Percentiles rank a stretch among this genome's conserved stretches.
Conservation (phyloP, 305 asterid genomes). For the Fraxinus velutina region DNA sequence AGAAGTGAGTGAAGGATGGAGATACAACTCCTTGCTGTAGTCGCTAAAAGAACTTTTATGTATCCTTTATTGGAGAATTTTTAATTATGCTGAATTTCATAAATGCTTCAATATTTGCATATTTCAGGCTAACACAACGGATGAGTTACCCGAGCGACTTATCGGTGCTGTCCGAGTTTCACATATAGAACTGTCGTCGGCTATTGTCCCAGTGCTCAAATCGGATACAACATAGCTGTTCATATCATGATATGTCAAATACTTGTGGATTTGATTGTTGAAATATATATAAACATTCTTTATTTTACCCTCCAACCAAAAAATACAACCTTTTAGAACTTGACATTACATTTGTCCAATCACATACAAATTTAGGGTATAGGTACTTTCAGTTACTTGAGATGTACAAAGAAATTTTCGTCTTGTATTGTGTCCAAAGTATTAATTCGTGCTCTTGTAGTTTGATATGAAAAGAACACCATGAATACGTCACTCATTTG, state of each 20-base stretch:
- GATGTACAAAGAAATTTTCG: neutral
- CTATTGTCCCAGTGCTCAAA: slow-evolving; percentile 52
- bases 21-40: neutral
- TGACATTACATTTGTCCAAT: neutral
- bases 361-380: neutral
- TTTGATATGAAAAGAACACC: neutral
- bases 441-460: neutral
- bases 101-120: neutral
- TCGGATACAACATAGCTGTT: slow-evolving; percentile 33
- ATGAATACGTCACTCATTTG: neutral
- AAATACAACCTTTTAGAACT: neutral
- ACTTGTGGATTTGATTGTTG: neutral
- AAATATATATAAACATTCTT: neutral
- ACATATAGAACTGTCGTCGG: slow-evolving; percentile 75
- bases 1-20: neutral
- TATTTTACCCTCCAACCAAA: neutral
- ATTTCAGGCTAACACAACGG: slow-evolving; percentile 63
- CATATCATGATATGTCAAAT: neutral
- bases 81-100: neutral
- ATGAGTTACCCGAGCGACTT: slow-evolving; percentile 86
- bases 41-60: neutral
- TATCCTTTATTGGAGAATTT: neutral
- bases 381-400: neutral
- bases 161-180: slow-evolving; percentile 79
- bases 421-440: neutral